Conservation (phyloP, 371 early-diverging fungal species). For the Dichotomocladium elegans region DNA sequence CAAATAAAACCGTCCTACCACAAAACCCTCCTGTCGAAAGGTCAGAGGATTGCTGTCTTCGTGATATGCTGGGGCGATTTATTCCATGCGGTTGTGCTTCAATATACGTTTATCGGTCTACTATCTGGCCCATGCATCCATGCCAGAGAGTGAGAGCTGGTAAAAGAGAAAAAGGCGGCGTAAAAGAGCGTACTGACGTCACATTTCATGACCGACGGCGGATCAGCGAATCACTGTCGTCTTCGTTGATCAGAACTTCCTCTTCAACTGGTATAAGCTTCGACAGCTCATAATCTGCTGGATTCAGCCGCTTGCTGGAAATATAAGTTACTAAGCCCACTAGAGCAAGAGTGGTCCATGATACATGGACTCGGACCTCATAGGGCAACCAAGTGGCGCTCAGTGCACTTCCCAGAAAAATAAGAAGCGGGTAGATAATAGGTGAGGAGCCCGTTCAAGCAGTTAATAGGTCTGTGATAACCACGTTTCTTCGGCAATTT, state of each 20-base stretch:
- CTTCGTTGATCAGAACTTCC: slow-evolving; percentile 1
- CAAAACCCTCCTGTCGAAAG: too few relatives aligned
- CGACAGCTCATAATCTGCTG: slow-evolving; percentile 13
- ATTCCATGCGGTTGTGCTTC: too few relatives aligned
- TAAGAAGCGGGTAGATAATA: too few relatives aligned
- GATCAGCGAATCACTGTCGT: background rate
- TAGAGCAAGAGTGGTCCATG: slow-evolving; percentile 16
- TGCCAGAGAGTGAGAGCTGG: too few relatives aligned
- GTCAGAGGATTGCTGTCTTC: too few relatives aligned
- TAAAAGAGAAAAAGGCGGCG: too few relatives aligned
- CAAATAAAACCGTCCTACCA: too few relatives aligned
- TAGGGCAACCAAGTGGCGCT: slow-evolving; percentile 22
- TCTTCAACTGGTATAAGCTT: slow-evolving; percentile 4
- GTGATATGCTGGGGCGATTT: too few relatives aligned
- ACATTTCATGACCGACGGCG: background rate
- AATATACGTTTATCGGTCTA: too few relatives aligned
- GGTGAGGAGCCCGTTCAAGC: background rate
- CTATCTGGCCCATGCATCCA: too few relatives aligned
- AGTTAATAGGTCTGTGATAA: background rate
- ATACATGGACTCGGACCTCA: slow-evolving; percentile 21
- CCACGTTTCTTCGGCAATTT: background rate
- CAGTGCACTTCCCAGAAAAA: slow-evolving; percentile 17
- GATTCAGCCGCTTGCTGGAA: slow-evolving; percentile 17
- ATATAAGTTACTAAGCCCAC: slow-evolving; percentile 23
- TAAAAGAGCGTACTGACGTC: too few relatives aligned